Base-by-base conservation (phyloP, 306 rosid species). In the Rosa multiflora region DNA sequence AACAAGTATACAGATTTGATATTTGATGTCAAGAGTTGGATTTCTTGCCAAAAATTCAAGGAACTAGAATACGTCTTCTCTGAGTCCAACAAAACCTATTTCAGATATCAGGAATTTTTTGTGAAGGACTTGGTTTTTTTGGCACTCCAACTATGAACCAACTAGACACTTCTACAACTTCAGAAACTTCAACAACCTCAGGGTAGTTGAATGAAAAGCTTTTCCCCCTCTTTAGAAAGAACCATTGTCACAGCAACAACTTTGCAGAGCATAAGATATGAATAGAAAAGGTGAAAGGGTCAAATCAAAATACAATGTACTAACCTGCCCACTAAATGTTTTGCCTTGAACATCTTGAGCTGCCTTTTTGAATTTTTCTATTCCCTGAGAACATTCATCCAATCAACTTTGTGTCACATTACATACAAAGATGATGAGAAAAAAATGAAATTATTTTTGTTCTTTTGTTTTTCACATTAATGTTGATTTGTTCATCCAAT, bases 271-370 rank as follows among this genome's bases (percentile, higher is more conserved):
- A 32, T 32, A 72, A 49, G 46, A 37, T 43, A 8, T 20, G 15
- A 35, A 15, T 37, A 37, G 63, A n/a, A 52, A n/a, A 67, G 35
- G 70, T 14, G 46, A 40, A 74, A 39, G 48, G 29, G 37, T 21
- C 79, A 47, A 46, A 44, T 10, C 14, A 59, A 73, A 39, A 82
- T 79, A 63, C 73, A 18, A 66, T 75, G 63, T 26, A 88, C 93
- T 88, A 79, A 85, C 99, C 99, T 96, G 94, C 69, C 99, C 99
- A 70, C 96, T 91, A 82, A 96, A 83, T 81, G 59, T 84, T 85
- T 91, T 90, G 74, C 94, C 96, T 81, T 93, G 89, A 80, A 93
- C 91, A 83, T 93, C 94, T 79, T 82, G 91, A 88, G 90, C 92
- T 62, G 99, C 96, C 79, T 84, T 84, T 85, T 93, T 87, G 82